Base-by-base conservation (phyloP, 441 rosid genomes). In the Sinapis alba region DNA sequence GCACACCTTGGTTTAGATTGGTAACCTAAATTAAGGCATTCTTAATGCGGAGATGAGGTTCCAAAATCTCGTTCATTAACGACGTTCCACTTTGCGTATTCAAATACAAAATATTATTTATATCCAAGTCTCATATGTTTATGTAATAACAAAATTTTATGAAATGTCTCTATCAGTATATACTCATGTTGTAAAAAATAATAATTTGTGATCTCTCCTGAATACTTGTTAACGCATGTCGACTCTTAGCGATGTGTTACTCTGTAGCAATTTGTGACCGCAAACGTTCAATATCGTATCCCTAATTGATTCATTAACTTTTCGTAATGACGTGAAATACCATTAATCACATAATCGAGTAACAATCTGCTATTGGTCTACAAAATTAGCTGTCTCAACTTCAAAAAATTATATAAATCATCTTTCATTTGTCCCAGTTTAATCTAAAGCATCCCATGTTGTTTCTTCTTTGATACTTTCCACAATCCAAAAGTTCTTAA, bases 361-460 rank as follows among this genome's bases (percentile, higher is more conserved):
- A 20, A 57, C 19, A 72, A 57, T 36, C 41, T 64, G 32, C 57
- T 20, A 15, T 12, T 47, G 56, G 73, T 60, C 45, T 67, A 53
- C 47, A 61, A 61, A 23, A 16, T 47, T 47, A 68, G 10, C 57
- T 62, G 64, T 68, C 43, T 60, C 24, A 47, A 60, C 54, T 30
- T 24, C 78, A 36, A 57, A 74, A 51, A 65, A 12, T 60, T 34
- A 32, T 60, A 59, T 34, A 30, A 26, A 56, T 13, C 32, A 45
- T 45, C 28, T 60, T 54, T 8, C 13, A 20, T 68, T 75, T 53
- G 57, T 68, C 69, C 68, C 69, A 54, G 53, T 36, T 43, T 56
- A 38, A 69, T 16, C 56, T 65, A 51, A 72, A 60, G 83, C 85
- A 83, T 53, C 71, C 77, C 87, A 82, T 79, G 85, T 85, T 84